Base-by-base conservation (phyloP, 352 stramenopile species). In the Blastocystis sp. region DNA sequence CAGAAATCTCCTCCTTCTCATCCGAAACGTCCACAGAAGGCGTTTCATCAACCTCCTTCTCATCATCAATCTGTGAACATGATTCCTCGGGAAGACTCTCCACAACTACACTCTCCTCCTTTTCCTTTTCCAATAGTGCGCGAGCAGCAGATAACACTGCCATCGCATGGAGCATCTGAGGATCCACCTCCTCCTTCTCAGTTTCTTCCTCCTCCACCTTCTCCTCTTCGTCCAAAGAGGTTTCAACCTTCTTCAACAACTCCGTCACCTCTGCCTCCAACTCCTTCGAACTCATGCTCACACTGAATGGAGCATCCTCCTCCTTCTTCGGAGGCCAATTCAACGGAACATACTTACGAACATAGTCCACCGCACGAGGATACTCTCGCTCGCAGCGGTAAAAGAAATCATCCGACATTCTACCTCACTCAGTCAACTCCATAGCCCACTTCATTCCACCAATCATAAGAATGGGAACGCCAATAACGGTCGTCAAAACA, bases 381-480 rank as follows among this genome's bases (percentile, higher is more conserved):
- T 65, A 81, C 46, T 81, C 69, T 1, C 44, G 29, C 27, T 81
- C 69, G 40, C 69, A 81, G 36, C 49, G 49, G 21, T 64, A 24
- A 81, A 81, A 81, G 46, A 81, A 81, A 59, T 27, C 27, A 40
- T 38, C 42, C 61, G 69, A 81, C 69, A 81, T n/a, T 63, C 69
- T 81, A 65, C 18, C 24, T 9, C 21, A 29, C 14, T 63, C 9
- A 32, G n/a, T 27, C 46, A n/a, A 49, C 14, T 14, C 14, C 1
- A 40, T 42, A 38, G 6, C 53, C 9, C 29, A 81, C 69, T 81
- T 81, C 69, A 81, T 81, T 64, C 69, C 69, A 46, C 40, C 46
- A n/a, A 81, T 38, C 4, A 81, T 36, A 29, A 63, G 24, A 44
- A 81, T 44, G n/a, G 69, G 69, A 29, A 81, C 24, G n/a, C 69